Evolutionary conservation across 148 eudicot genomes (phyloP), one percentile per base, ranked within the genome.

Genomic region (Chenopodium formosanum): DNA sequence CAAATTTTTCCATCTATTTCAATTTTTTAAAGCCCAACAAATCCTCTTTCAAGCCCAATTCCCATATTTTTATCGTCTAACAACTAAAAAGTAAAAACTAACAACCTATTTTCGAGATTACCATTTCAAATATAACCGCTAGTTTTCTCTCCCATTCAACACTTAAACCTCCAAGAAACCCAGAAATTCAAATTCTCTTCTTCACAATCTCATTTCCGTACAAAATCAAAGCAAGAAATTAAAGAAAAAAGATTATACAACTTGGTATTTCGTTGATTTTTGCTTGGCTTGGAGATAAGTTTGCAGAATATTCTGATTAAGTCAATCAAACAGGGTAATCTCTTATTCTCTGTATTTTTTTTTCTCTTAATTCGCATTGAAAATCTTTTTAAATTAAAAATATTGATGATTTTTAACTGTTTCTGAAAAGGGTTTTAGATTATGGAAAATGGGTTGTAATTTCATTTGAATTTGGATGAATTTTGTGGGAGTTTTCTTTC

Each of bases 81-180:
- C 44, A 37, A 37, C 7, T 37, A 5, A 37, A 37, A 37, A 37
- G 7, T 5, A 37, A 5, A 37, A 37, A 37, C 44, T 5, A 37
- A 5, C 44, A 40, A 40, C 44, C 44, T 44, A 73, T 63, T 64
- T 80, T 46, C 78, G 73, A 53, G 29, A 81, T 50, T 58, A 47
- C 11, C 0, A 0, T 20, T 72, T 27, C 9, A 74, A 74, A 81
- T 46, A 81, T 81, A 74, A 81, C 78, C 78, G 83, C 83, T 53
- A 31, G 65, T 65, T 52, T 50, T 69, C 22, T 34, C 52, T 31
- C 29, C 5, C 27, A 7, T 19, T 48, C 12, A 16, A 12, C 12
- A 4, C 65, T 74, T 64, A 74, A 74, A 74, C 83, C 83, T 77
- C 73, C 31, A 29, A 12, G 9, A 53, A 72, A 19, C 66, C 25